Evolutionary conservation across 2,329 filamentous ascomycete genomes (phyloP), one percentile per base, ranked within the genome.

Genomic region (Colletotrichum limetticola): DNA sequence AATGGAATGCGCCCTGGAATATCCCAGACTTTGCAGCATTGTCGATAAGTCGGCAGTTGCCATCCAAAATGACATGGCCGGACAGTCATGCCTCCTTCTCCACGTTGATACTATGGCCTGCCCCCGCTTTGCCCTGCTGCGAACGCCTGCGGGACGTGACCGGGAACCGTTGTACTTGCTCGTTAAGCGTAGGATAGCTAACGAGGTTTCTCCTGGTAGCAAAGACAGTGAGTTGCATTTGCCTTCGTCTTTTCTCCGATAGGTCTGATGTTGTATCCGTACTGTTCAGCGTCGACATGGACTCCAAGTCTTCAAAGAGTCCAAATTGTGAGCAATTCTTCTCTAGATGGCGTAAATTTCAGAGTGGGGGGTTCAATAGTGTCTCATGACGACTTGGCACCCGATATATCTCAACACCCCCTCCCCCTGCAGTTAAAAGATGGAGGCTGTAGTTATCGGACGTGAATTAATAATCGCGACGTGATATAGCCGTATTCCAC

Each of bases 71-170:
- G n/a, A 37, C 12, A 22, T 52, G 66, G 30, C 49, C 16, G 30
- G 42, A 52, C 49, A 62, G 6, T 30, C 46, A 24, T 12, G 26
- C 16, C 35, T 28, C 58, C 8, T 26, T 42, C 52, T 57, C 49
- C 26, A 52, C 57, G 42, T n/a, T 55, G 37, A 55, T 32, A 11
- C 24, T 28, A 24, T 46, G 35, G 14, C 16, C 24, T 49, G 11
- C 42, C 16, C 28, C 28, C 46, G 9, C 59, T 28, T 49, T 26
- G 24, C 24, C 16, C 57, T 64, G 66, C 66, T 71, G 71, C 66
- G 66, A 73, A 73, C 67, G 64, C 67, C 66, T 73, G 71, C 67
- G 57, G 55, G 67, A 60, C 16, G 37, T 56, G n/a, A 57, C 53
- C 42, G 62, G 66, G 53, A 60, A 60, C 24, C 24, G 24, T 26